Percentiles rank a stretch among this genome's conserved stretches.
These are phyloP conservation scores for Tritrichomonas foetus DNA, from an alignment of 208 protist species.

Conservation along the genomic window DNA sequence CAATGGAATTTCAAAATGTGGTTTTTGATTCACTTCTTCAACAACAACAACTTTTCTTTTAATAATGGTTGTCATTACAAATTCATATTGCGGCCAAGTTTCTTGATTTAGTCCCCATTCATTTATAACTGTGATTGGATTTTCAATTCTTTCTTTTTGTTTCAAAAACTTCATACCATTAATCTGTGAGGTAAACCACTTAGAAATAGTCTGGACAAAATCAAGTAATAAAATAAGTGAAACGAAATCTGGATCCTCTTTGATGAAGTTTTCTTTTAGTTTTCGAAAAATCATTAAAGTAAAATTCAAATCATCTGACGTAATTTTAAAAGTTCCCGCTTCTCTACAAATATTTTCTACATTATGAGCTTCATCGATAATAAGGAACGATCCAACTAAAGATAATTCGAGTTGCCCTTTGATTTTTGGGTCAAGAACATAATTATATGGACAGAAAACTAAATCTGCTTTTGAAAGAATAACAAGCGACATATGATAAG, in stretches of 20 bases:
- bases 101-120: no score
- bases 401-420: background rate
- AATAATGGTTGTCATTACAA: no score
- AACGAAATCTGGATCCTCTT: background rate
- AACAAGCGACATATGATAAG: background rate
- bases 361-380: slow-evolving; percentile 43
- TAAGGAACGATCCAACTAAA: background rate
- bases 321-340: background rate
- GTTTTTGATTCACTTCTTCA: no score
- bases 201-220: background rate
- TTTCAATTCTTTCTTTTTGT: background rate
- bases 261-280: no score
- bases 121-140: no score
- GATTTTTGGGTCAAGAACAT: background rate
- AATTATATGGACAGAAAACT: slow-evolving; percentile 40
- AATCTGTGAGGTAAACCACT: background rate
- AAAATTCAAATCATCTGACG: background rate
- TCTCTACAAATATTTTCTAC: slow-evolving; percentile 29
- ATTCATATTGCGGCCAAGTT: no score
- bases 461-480: background rate
- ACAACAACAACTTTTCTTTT: no score
- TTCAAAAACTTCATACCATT: no score
- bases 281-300: background rate
- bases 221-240: background rate
- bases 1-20: background rate